Base-by-base conservation (phyloP, 2,329 filamentous ascomycete species). In the Gyromitra esculenta region DNA sequence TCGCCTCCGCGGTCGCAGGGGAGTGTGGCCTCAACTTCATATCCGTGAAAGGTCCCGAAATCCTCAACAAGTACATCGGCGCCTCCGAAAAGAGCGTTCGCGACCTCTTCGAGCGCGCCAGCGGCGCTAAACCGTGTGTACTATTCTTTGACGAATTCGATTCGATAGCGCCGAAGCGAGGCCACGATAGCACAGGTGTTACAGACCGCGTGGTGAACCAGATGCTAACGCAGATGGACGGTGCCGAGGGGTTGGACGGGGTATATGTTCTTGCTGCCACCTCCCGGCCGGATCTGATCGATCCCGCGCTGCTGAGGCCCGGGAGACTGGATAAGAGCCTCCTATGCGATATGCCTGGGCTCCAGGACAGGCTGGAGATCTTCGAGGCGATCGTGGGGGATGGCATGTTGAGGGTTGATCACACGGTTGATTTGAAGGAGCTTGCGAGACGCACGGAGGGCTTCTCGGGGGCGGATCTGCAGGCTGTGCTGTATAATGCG, bases 121-220 rank as follows among this genome's bases (percentile, higher is more conserved):
- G 91, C 82, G 95, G 96, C 1, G 96, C 96, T 3, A 90, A 91
- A 76, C 96, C 96, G 0, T 98, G 96, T 81, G 92, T 99, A 3
- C 87, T 99, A 7, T 99, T 99, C 87, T 99, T 99, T 82, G 96
- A 99, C 82, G 96, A 99, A 83, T 99, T 99, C 82, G 96, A 99
- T 85, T 94, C 92, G 50, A 98, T 99, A 79, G 96, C 96, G 0
- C 96, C 96, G 1, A 99, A 98, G 84, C 89, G 96, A 85, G 96
- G 96, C 0, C 96, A 99, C 82, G 96, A 99, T 83, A 96, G 92
- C 1, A 99, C 96, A 0, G 96, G 96, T 79, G 96, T 99, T n/a
- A 99, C 96, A 0, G 96, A 99, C 84, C 90, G 96, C 48, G 96
- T 99, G 0, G 96, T 99, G 80, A 99, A 99, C 83, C 96, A 99